A percentile compares a stretch with the other conserved stretches of the same genome.
Evolutionary conservation across 768 basidiomycete genomes (phyloP).

Genomic region (Leccinum fibrillosum): DNA sequence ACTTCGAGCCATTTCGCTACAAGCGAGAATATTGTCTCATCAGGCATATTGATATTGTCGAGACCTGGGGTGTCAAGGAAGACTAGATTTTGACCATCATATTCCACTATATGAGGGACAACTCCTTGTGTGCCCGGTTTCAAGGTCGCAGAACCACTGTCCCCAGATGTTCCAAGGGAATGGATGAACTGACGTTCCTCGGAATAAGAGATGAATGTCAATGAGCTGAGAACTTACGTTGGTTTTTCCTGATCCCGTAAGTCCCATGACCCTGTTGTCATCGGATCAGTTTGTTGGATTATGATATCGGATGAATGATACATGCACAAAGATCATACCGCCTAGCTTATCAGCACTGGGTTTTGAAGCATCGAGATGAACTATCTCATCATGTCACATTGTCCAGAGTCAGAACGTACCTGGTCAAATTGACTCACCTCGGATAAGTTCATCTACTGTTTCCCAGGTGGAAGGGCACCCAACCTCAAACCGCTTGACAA

Average conservation of each 20-base stretch:
- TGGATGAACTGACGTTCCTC: slow-evolving; percentile 9
- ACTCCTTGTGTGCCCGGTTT: not conserved
- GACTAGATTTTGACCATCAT: not conserved
- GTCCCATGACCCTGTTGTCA: not conserved
- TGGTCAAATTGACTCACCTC: not conserved
- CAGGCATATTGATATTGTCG: not conserved
- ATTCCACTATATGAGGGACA: not conserved
- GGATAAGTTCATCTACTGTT: not conserved
- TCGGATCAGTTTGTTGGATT: not conserved
- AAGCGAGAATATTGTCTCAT: not conserved
- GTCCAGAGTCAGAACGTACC: not conserved
- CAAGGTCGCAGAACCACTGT: not conserved
- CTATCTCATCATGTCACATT: not conserved
- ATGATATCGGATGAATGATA: not conserved
- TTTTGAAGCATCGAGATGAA: not conserved
- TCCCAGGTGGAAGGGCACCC: not conserved
- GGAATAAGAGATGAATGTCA: not conserved
- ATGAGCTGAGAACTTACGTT: not conserved
- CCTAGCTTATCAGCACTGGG: not conserved
- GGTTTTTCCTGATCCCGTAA: slow-evolving; percentile 8
- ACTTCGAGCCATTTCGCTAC: not conserved
- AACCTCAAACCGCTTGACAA: slow-evolving; percentile 2
- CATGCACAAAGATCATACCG: slow-evolving; percentile 5
- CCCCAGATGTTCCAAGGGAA: not conserved
- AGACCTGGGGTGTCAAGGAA: slow-evolving; percentile 8